A percentile compares a stretch with the other conserved stretches of the same genome.
Evolutionary conservation across 2,329 filamentous ascomycete genomes (phyloP).

Genomic region (Akanthomyces uredinophilus): DNA sequence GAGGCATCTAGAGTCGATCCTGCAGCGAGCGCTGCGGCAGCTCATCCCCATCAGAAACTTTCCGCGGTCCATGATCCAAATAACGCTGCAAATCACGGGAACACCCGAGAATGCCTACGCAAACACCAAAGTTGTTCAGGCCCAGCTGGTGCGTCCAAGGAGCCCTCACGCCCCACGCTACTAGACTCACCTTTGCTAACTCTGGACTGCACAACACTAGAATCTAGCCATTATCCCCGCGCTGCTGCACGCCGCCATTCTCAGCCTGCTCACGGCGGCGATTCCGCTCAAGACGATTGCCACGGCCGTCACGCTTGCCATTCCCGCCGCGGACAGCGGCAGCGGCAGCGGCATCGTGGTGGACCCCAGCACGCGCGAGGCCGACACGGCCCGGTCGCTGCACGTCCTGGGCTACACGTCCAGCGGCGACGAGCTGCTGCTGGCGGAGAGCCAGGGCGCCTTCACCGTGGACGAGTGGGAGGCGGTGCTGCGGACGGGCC

Average conservation of each 20-base stretch:
- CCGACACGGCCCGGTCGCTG: constrained; percentile 60
- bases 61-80: constrained; percentile 71
- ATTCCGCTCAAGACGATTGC: constrained; percentile 73
- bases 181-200: not conserved
- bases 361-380: constrained; percentile 59
- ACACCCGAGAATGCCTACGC: constrained; percentile 63
- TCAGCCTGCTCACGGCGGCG: constrained; percentile 75
- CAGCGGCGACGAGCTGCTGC: constrained; percentile 58
- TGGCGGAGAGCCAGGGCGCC: constrained; percentile 75
- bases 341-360: constrained; percentile 35
- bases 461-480: constrained; percentile 78
- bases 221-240: constrained; percentile 76
- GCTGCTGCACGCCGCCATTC: constrained; percentile 71
- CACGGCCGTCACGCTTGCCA: constrained; percentile 59
- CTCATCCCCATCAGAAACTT: constrained; percentile 71
- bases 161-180: not conserved
- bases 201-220: constrained; percentile 35
- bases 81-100: constrained; percentile 71
- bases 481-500: constrained; percentile 58
- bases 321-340: constrained; percentile 39
- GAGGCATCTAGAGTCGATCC: constrained; percentile 73
- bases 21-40: constrained; percentile 67
- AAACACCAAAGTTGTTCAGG: constrained; percentile 55
- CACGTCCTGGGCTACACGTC: constrained; percentile 85
- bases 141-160: constrained; percentile 50